A percentile compares a stretch with the other conserved stretches of the same genome.
Evolutionary conservation across 2,329 filamentous ascomycete genomes (phyloP).

Genomic region (Ascochyta clinopodiicola): DNA sequence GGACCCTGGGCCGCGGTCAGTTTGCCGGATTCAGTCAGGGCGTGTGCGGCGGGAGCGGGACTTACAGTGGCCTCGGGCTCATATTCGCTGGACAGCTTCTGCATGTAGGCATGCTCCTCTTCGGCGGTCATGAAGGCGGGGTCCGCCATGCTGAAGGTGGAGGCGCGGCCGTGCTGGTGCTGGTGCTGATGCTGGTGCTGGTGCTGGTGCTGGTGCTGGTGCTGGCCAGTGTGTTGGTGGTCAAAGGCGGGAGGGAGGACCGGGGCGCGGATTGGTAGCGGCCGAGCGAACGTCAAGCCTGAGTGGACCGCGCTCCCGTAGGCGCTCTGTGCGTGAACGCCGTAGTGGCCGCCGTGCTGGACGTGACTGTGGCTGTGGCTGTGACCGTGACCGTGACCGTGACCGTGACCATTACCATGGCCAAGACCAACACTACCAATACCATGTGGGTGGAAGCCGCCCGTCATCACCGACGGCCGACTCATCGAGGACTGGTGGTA

Average conservation of each 20-base stretch:
- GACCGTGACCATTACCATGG: conserved; percentile 19
- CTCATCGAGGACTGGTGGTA: conserved; percentile 31
- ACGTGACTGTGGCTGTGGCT: conserved; percentile 3
- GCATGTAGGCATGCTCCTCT: conserved; percentile 66
- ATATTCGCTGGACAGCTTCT: conserved; percentile 67
- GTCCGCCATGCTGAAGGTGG: conserved; percentile 48
- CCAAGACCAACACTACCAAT: neutral
- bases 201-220: conserved; percentile 42
- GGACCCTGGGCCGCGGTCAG: conserved; percentile 68
- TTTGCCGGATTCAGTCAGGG: conserved; percentile 15
- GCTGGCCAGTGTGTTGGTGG: conserved; percentile 43
- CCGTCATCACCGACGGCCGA: conserved; percentile 39
- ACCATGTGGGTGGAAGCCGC: conserved; percentile 30
- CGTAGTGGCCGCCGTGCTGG: conserved; percentile 28
- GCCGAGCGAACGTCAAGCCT: conserved; percentile 47
- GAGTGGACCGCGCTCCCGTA: conserved; percentile 33
- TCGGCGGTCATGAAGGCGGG: conserved; percentile 48
- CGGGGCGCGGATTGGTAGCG: conserved; percentile 52
- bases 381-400: conserved; percentile 21
- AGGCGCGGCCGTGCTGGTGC: conserved; percentile 35
- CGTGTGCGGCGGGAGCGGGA: conserved; percentile 26
- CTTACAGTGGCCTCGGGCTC: conserved; percentile 64
- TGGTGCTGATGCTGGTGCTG: conserved; percentile 44
- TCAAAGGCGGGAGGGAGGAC: conserved; percentile 46
- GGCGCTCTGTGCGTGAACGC: conserved; percentile 33